Evolutionary conservation across 345 rosid genomes (phyloP), one percentile per base, ranked within the genome.

Genomic region (Arabis alpina): DNA sequence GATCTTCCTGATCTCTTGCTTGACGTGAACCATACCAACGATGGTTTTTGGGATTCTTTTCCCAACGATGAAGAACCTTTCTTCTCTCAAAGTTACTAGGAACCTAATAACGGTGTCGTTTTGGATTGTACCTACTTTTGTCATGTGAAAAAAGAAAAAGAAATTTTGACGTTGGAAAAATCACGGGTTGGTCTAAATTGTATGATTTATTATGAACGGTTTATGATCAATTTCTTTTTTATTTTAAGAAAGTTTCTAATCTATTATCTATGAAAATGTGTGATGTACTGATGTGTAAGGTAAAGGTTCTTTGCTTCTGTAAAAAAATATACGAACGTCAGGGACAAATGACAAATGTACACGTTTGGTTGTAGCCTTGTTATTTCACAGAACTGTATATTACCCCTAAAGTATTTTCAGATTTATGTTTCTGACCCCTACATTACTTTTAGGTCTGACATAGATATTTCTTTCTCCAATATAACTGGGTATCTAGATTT

Each of bases 1-100:
- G 89, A 83, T 74, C 83, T 91, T 53, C 96, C 97, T 3, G 93
- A 91, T 66, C 86, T 91, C 13, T 61, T 80, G 66, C 54, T 64
- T 9, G 85, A 81, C 54, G 66, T 74, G 30, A 69, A 76, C 42
- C 80, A 50, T 49, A 77, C 78, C 9, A 72, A 77, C 23, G 81
- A 73, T 24, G 89, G 82, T 61, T 66, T 87, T 25, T 80, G 86
- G 81, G 74, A 53, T 61, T 68, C 80, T 13, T 66, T 74, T 4
- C 73, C 68, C 15, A 23, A 52, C 61, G 68, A 66, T 43, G 73
- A 74, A 51, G 73, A 74, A 52, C 73, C 73, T 2, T 66, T 74
- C 62, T 61, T 74, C 56, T 59, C 73, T 48, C 62, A 48, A 66
- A 74, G 54, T 24, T 65, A 65, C 66, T 73, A 65, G 66, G 10